Evolutionary conservation across 495 filamentous ascomycete genomes (phyloP).

Genomic region (Aspergillus carlsbadensis): DNA sequence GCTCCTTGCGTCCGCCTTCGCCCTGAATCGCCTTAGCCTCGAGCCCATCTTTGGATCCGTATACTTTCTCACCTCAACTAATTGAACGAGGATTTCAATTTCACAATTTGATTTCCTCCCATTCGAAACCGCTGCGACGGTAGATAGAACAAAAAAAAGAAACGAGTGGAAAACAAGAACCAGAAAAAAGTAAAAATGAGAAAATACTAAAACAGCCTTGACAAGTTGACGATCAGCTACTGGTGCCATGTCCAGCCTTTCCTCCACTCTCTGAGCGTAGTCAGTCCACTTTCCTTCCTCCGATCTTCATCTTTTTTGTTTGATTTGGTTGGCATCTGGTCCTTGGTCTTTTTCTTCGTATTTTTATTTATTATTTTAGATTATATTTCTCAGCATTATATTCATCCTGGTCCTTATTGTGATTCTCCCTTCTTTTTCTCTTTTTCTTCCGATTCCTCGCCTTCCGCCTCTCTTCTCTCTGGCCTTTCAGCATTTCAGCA

Average conservation of each 20-base stretch:
- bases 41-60: not conserved
- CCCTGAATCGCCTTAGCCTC: not conserved
- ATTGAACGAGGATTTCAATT: not conserved
- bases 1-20: conserved; percentile 13
- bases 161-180: not conserved
- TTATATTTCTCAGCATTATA: conserved; percentile 12
- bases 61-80: not conserved
- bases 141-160: conserved; percentile 3
- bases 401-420: conserved; percentile 8
- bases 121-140: not conserved
- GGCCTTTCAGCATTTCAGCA: not conserved
- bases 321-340: conserved; percentile 1
- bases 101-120: not conserved
- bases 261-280: conserved; percentile 17
- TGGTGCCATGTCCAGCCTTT: conserved; percentile 29
- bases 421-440: not conserved
- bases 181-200: conserved; percentile 4
- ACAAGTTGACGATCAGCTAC: conserved; percentile 19
- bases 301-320: conserved; percentile 17
- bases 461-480: conserved; percentile 1
- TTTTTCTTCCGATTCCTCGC: not conserved
- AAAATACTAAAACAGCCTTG: conserved; percentile 11
- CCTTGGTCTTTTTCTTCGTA: conserved; percentile 5
- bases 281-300: conserved; percentile 15
- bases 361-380: conserved; percentile 1